These are phyloP conservation scores for Candida endomychidarum DNA, from an alignment of 805 yeast genomes.

Conservation along the genomic window DNA sequence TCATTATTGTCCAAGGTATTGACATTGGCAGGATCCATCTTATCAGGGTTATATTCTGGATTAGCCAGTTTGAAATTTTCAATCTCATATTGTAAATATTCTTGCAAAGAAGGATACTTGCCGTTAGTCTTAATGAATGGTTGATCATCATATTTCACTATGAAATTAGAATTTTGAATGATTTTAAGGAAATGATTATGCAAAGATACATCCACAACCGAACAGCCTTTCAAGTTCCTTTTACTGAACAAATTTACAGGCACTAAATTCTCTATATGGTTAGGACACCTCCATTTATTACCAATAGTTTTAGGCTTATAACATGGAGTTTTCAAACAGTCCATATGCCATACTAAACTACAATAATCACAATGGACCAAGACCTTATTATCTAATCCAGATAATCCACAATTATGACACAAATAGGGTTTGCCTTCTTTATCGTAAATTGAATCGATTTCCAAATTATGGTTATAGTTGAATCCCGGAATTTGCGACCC, in stretches of 20 bases:
- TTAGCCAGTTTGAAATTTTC: slow-evolving; percentile 21
- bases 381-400: slow-evolving; percentile 59
- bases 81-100: slow-evolving; percentile 29
- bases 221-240: slow-evolving; percentile 52
- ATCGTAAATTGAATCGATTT: slow-evolving; percentile 65
- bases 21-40: slow-evolving; percentile 7
- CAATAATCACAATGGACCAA: slow-evolving; percentile 83
- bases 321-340: slow-evolving; percentile 78
- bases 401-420: slow-evolving; percentile 74
- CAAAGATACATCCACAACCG: slow-evolving; percentile 52
- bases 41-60: slow-evolving; percentile 14
- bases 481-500: slow-evolving; percentile 35
- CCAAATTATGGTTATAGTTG: slow-evolving; percentile 50
- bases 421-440: slow-evolving; percentile 64
- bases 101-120: slow-evolving; percentile 25
- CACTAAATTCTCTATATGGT: slow-evolving; percentile 62
- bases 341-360: slow-evolving; percentile 81
- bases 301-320: slow-evolving; percentile 72
- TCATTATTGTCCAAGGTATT: slow-evolving; percentile 17
- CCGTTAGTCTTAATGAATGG: slow-evolving; percentile 26
- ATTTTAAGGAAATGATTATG: slow-evolving; percentile 34
- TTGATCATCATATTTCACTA: slow-evolving; percentile 36
- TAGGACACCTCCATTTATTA: slow-evolving; percentile 88
- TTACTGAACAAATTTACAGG: slow-evolving; percentile 35
- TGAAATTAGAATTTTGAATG: slow-evolving; percentile 26